phyloP scores from a whole-genome alignment of 1,284 basidiomycete genomes.

The Heimioporus punctisporus region DNA sequence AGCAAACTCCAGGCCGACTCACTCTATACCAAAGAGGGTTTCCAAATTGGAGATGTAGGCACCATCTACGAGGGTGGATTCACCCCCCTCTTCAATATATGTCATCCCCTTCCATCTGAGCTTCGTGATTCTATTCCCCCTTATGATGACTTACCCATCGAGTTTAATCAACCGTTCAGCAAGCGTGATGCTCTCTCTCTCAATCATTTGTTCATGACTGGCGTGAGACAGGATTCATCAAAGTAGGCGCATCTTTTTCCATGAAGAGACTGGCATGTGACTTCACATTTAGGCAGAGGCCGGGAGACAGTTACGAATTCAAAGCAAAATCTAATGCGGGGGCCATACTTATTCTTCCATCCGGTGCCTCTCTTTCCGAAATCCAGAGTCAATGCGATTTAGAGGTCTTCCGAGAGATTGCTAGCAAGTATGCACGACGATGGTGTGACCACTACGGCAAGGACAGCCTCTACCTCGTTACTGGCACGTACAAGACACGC shows the following conservation, averaged over 20 bases:
- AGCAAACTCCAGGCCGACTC: neutral
- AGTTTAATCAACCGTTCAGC: neutral
- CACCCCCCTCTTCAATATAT: constrained; percentile 8
- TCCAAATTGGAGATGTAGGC: constrained; percentile 13
- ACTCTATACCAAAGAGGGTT: neutral
- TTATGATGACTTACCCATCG: neutral
- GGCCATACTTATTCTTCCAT: constrained; percentile 10
- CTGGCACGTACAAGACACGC: constrained; percentile 4
- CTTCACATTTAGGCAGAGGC: too few relatives aligned
- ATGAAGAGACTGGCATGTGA: too few relatives aligned
- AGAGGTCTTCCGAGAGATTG: neutral
- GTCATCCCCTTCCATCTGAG: neutral
- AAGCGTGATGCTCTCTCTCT: neutral
- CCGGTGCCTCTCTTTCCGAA: neutral
- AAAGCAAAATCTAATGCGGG: neutral
- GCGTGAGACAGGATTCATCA: neutral
- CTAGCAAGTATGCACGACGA: neutral
- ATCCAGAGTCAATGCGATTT: neutral
- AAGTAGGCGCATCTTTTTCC: too few relatives aligned
- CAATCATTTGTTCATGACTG: neutral
- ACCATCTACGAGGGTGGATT: constrained; percentile 1
- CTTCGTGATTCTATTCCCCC: neutral
- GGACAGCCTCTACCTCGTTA: constrained; percentile 6
- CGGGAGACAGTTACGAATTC: constrained; percentile 3
- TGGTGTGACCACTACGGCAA: neutral